phyloP scores from a whole-genome alignment of 768 basidiomycete genomes.

The Pholiota conissans region DNA sequence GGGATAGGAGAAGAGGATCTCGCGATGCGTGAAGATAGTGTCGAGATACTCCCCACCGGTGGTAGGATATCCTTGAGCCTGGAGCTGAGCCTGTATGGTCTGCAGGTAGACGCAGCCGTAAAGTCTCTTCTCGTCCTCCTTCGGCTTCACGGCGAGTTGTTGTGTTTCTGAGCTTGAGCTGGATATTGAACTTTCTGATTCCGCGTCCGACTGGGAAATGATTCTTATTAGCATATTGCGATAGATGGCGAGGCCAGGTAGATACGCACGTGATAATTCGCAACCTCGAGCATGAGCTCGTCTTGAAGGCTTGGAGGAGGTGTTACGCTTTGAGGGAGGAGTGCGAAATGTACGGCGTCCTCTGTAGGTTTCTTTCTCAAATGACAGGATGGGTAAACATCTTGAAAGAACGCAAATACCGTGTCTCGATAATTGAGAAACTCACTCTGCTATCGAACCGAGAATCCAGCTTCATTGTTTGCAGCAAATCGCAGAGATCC shows the following conservation, averaged over 20 bases:
- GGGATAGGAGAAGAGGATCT: slow-evolving; percentile 63
- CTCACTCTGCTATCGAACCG: slow-evolving; percentile 32
- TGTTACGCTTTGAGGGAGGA: slow-evolving; percentile 11
- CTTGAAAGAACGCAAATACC: neutral
- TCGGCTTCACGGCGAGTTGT: slow-evolving; percentile 21
- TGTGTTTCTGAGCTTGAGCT: slow-evolving; percentile 29
- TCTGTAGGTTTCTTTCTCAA: slow-evolving; percentile 47
- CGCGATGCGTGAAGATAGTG: slow-evolving; percentile 75
- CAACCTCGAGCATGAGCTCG: slow-evolving; percentile 49
- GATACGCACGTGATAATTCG: slow-evolving; percentile 39
- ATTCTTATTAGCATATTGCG: neutral
- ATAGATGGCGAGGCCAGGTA: neutral
- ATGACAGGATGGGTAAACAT: slow-evolving; percentile 12
- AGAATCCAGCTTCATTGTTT: slow-evolving; percentile 47
- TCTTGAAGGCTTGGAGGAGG: slow-evolving; percentile 26
- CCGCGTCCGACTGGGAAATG: slow-evolving; percentile 50
- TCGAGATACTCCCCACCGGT: slow-evolving; percentile 79
- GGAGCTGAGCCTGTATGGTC: slow-evolving; percentile 57
- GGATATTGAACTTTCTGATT: slow-evolving; percentile 44
- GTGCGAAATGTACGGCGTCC: slow-evolving; percentile 11
- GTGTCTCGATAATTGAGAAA: neutral
- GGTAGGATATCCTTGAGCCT: slow-evolving; percentile 42
- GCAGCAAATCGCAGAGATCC: slow-evolving; percentile 54
- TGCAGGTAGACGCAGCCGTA: slow-evolving; percentile 66
- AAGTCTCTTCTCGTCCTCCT: slow-evolving; percentile 13